A percentile compares a stretch with the other conserved stretches of the same genome.
These are phyloP conservation scores for Abrus pulchellus DNA, from an alignment of 306 rosid genomes.

Conservation along the genomic window DNA sequence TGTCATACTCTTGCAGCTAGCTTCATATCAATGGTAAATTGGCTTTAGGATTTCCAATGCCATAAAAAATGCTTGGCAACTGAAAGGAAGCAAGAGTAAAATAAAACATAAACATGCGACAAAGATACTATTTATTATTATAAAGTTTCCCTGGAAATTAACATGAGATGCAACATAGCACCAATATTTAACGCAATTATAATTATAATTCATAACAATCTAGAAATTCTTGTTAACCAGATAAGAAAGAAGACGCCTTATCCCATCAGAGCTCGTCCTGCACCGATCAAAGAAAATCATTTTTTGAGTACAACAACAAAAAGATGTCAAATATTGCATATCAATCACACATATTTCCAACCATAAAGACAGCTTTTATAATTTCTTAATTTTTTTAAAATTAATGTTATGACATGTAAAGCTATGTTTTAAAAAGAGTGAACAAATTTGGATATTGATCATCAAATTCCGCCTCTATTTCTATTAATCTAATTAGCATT, in stretches of 20 bases:
- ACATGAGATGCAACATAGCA: slow-evolving; percentile 9
- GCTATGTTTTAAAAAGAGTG: not conserved
- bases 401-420: slow-evolving; percentile 20
- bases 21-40: not conserved
- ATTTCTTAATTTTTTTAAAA: not conserved
- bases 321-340: not conserved
- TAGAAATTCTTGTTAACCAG: slow-evolving; percentile 24
- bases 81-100: not conserved
- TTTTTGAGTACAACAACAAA: slow-evolving; percentile 6
- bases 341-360: slow-evolving; percentile 12
- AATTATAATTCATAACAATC: not conserved
- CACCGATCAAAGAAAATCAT: slow-evolving; percentile 47
- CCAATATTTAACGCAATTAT: not conserved
- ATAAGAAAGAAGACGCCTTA: not conserved
- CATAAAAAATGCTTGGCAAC: not conserved
- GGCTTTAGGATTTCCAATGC: not conserved
- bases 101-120: not conserved
- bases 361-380: not conserved
- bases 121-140: not conserved
- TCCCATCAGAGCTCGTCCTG: slow-evolving; percentile 83
- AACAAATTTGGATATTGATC: slow-evolving; percentile 13
- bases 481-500: slow-evolving; percentile 19
- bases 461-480: slow-evolving; percentile 27
- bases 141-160: slow-evolving; percentile 4
- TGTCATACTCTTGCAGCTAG: not conserved